These are phyloP conservation scores for Albugo laibachii DNA, from an alignment of 352 stramenopile genomes.

Conservation along the genomic window DNA sequence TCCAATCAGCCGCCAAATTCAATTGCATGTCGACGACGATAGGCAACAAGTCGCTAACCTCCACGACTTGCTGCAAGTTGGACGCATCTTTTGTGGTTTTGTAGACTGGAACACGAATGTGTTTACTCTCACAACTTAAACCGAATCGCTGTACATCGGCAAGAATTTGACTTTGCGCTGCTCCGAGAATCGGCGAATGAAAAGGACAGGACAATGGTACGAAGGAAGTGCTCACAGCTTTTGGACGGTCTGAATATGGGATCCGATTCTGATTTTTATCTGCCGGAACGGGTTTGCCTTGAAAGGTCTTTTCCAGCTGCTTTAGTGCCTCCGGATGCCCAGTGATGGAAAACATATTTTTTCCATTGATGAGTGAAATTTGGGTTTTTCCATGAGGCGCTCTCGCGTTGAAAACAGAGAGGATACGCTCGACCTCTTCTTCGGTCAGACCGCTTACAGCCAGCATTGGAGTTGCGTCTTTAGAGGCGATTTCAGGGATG, in stretches of 20 bases:
- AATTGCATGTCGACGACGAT: constrained; percentile 46
- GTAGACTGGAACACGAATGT: constrained; percentile 49
- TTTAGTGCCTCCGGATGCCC: constrained; percentile 32
- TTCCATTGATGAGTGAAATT: constrained; percentile 52
- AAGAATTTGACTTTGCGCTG: constrained; percentile 22
- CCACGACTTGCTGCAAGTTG: constrained; percentile 28
- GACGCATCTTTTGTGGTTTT: constrained; percentile 19
- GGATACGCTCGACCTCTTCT: constrained; percentile 25
- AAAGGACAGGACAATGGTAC: constrained; percentile 50
- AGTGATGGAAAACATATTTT: constrained; percentile 39
- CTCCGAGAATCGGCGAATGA: constrained; percentile 32
- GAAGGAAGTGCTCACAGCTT: constrained; percentile 28
- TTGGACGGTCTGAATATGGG: constrained; percentile 67
- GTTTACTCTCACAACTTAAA: constrained; percentile 17
- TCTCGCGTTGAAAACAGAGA: background rate
- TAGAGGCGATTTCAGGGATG: background rate
- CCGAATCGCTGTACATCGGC: constrained; percentile 25
- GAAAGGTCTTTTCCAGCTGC: constrained; percentile 28
- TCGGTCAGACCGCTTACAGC: constrained; percentile 30
- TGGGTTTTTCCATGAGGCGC: constrained; percentile 14
- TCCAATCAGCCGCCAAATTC: constrained; percentile 35
- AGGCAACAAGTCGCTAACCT: constrained; percentile 17
- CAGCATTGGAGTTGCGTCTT: constrained; percentile 47
- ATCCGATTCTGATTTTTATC: constrained; percentile 51
- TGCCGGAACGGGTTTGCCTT: constrained; percentile 20